phyloP scores from a whole-genome alignment of 192 early-diverging fungal species.

The Mortierella alpina region DNA sequence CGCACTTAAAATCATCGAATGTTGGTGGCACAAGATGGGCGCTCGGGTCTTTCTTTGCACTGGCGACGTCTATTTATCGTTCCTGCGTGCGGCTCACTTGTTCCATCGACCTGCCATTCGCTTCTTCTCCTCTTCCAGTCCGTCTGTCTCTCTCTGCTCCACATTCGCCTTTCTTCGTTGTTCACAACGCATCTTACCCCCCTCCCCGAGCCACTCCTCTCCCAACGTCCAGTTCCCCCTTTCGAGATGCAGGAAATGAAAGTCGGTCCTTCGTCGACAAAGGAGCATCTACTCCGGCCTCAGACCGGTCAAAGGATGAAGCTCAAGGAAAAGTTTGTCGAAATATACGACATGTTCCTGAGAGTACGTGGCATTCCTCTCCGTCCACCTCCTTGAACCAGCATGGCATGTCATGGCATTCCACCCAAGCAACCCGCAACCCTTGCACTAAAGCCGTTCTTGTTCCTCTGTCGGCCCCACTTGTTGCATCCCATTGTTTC shows the following conservation, averaged over 20 bases:
- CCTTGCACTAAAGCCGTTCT: constrained; percentile 4
- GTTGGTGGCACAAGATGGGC: too few relatives aligned
- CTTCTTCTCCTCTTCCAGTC: too few relatives aligned
- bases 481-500: background rate
- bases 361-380: constrained; percentile 45
- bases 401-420: background rate
- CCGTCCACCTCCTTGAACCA: background rate
- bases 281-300: constrained; percentile 40
- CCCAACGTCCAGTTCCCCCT: too few relatives aligned
- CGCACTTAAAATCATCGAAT: too few relatives aligned
- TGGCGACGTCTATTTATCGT: too few relatives aligned
- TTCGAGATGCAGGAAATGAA: constrained; percentile 49
- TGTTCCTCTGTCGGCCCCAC: background rate
- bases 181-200: too few relatives aligned
- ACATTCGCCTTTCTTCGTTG: too few relatives aligned
- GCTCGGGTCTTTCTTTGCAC: too few relatives aligned
- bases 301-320: constrained; percentile 52
- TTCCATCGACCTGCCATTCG: too few relatives aligned
- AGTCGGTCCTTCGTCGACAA: constrained; percentile 19
- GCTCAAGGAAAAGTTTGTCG: constrained; percentile 67
- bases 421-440: background rate
- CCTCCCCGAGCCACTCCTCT: too few relatives aligned
- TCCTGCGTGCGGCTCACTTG: too few relatives aligned
- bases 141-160: too few relatives aligned
- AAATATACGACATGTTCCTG: constrained; percentile 59